These are phyloP conservation scores for Diplodia scrobiculata DNA, from an alignment of 2,329 filamentous ascomycete genomes.

Conservation along the genomic window DNA sequence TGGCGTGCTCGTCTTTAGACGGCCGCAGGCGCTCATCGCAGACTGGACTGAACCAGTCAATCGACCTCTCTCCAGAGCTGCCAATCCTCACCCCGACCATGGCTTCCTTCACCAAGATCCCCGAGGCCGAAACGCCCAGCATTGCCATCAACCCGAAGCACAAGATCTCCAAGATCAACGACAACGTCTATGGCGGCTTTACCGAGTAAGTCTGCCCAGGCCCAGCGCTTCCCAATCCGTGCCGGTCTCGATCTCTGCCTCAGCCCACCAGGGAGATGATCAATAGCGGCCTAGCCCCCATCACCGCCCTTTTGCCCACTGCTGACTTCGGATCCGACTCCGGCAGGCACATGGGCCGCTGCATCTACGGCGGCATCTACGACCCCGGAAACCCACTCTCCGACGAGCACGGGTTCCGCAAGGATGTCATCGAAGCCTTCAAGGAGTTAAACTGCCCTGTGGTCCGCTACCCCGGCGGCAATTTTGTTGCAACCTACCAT, in stretches of 20 bases:
- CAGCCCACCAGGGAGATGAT: slow-evolving; percentile 17
- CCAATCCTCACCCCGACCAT: slow-evolving; percentile 49
- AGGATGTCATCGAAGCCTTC: slow-evolving; percentile 73
- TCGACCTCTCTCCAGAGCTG: slow-evolving; percentile 7
- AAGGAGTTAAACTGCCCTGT: slow-evolving; percentile 75
- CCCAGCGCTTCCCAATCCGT: background rate
- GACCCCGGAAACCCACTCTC: slow-evolving; percentile 74
- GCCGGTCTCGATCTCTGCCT: background rate
- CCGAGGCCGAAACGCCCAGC: slow-evolving; percentile 61
- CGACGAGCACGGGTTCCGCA: slow-evolving; percentile 74
- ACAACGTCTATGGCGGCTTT: slow-evolving; percentile 82
- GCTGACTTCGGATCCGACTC: slow-evolving; percentile 5
- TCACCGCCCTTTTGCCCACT: slow-evolving; percentile 33
- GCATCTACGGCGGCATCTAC: slow-evolving; percentile 85
- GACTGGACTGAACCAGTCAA: background rate
- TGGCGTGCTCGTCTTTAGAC: slow-evolving; percentile 25
- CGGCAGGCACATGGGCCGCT: slow-evolving; percentile 78
- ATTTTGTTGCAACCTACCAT: slow-evolving; percentile 83
- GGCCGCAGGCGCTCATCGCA: slow-evolving; percentile 7
- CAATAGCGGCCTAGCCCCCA: slow-evolving; percentile 29
- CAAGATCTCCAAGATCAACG: slow-evolving; percentile 71
- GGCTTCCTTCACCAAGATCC: slow-evolving; percentile 72
- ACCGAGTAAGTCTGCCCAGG: slow-evolving; percentile 64
- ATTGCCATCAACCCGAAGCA: slow-evolving; percentile 67
- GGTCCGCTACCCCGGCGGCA: slow-evolving; percentile 78